phyloP scores from a whole-genome alignment of 2,329 filamentous ascomycete species.

The Diaporthe sp. region DNA sequence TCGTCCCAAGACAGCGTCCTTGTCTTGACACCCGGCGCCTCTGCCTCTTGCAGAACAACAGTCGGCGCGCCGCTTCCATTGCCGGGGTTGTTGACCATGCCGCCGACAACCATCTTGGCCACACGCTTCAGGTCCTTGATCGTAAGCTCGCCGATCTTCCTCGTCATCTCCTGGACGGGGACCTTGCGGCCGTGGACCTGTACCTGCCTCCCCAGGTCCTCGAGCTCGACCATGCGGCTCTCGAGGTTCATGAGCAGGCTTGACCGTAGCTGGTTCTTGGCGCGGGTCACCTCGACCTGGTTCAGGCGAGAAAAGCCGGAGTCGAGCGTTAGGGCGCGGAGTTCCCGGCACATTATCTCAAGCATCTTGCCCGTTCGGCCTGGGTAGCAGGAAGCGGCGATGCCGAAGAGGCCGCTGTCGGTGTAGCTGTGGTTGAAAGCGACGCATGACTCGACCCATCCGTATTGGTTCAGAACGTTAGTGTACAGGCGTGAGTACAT shows the following conservation, averaged over 20 bases:
- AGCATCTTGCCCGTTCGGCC: slow-evolving; percentile 86
- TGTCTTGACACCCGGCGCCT: slow-evolving; percentile 77
- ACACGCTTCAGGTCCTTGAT: slow-evolving; percentile 86
- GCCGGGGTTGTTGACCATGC: slow-evolving; percentile 81
- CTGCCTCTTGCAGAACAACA: slow-evolving; percentile 93
- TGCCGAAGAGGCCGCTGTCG: slow-evolving; percentile 95
- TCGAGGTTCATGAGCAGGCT: slow-evolving; percentile 97
- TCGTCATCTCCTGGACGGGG: slow-evolving; percentile 93
- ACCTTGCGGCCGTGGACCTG: slow-evolving; percentile 97
- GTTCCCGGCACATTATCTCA: slow-evolving; percentile 93
- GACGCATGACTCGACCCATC: slow-evolving; percentile 96
- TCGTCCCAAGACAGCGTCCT: slow-evolving; percentile 86
- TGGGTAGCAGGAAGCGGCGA: slow-evolving; percentile 87
- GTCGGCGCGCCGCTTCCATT: slow-evolving; percentile 89
- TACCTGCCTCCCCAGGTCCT: slow-evolving; percentile 94
- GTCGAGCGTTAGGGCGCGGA: slow-evolving; percentile 82
- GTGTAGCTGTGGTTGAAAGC: slow-evolving; percentile 99
- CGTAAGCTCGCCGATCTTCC: slow-evolving; percentile 85
- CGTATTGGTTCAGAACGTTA: slow-evolving; percentile 96
- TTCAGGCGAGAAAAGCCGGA: slow-evolving; percentile 81
- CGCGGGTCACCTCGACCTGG: slow-evolving; percentile 84
- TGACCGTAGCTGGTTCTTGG: slow-evolving; percentile 96
- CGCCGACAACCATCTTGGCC: slow-evolving; percentile 82
- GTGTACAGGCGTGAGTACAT: slow-evolving; percentile 99
- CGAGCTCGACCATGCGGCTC: slow-evolving; percentile 95